These are phyloP conservation scores for Trypanosoma mega DNA, from an alignment of 208 protist genomes.

Conservation along the genomic window DNA sequence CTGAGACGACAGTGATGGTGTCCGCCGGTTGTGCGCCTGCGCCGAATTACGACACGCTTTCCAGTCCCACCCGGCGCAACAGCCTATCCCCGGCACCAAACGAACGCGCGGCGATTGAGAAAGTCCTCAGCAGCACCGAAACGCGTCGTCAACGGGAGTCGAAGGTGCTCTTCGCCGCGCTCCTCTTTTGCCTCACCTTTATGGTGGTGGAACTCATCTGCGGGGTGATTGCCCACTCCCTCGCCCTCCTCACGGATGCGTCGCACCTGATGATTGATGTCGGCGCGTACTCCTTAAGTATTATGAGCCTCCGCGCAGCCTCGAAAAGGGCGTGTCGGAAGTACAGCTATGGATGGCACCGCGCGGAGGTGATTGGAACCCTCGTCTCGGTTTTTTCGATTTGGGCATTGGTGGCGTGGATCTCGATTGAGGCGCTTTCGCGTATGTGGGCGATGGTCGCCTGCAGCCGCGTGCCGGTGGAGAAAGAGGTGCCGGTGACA, in stretches of 20 bases:
- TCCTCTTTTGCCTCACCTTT: conserved; percentile 80
- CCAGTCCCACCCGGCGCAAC: background rate
- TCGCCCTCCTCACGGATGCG: conserved; percentile 91
- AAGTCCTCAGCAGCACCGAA: conserved; percentile 34
- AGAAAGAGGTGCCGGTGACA: background rate
- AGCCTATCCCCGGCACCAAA: conserved; percentile 9
- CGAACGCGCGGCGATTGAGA: conserved; percentile 23
- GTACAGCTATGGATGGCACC: conserved; percentile 90
- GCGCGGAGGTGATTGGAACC: conserved; percentile 91
- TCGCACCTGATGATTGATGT: conserved; percentile 90
- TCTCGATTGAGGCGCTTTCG: conserved; percentile 74
- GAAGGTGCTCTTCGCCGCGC: conserved; percentile 51
- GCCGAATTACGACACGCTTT: conserved; percentile 26
- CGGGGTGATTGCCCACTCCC: conserved; percentile 79
- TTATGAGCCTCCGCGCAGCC: conserved; percentile 75
- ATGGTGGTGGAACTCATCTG: conserved; percentile 85
- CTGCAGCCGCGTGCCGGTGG: conserved; percentile 51
- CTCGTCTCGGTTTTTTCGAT: conserved; percentile 89
- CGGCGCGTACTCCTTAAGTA: conserved; percentile 79
- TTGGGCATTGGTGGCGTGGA: conserved; percentile 82
- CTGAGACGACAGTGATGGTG: conserved; percentile 7
- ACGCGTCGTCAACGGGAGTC: conserved; percentile 59
- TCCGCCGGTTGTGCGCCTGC: conserved; percentile 3
- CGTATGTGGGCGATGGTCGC: conserved; percentile 58
- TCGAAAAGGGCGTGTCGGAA: conserved; percentile 55